Base-by-base conservation (phyloP, 768 basidiomycete genomes). In the Tubosaeta sp. region DNA sequence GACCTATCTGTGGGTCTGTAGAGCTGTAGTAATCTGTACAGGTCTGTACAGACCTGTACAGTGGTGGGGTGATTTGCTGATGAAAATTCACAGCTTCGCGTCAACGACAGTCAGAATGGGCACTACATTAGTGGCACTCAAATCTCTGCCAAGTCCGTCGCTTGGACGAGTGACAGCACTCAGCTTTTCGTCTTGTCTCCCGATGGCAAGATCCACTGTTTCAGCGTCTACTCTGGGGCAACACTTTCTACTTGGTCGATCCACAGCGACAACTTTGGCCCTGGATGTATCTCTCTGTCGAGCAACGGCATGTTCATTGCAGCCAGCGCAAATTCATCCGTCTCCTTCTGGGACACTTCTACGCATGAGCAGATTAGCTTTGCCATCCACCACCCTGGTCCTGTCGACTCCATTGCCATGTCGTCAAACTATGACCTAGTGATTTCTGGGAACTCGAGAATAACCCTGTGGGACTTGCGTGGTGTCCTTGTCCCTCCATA, bases 311-410 rank as follows among this genome's bases (percentile, higher is more conserved):
- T 8, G 14, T 44, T 56, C 17, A 19, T 57, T 22, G 53, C 46
- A 17, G 43, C 32, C 16, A 44, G 43, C 8, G 37, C 17, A 5
- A 22, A 29, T 1, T 35, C 44, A 3, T 48, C 50, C 0, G 50
- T 58, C 14, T 46, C 54, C 0, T 47, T 58, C 29, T 57, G 50
- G 50, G 54, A 58, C 19, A 51, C 32, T 2, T 22, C 26, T 3
- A 57, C 56, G 2, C 46, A 7, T 35, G 29, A 41, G 17, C 29
- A 31, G 27, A 52, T 56, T 0, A 46, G 56, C 5, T 8, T 42
- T 7, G 6, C 31, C 16, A 35, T 57, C 12, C 26, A 25, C 17
- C 54, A 56, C 22, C 11, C 41, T 4, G 4, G 6, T 3, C 6
- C 16, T 1, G 10, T 52, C 16, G 22, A 9, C 19, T 51, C 12